These are phyloP conservation scores for Eucalyptus polybractea DNA, from an alignment of 345 rosid species.

Conservation along the genomic window DNA sequence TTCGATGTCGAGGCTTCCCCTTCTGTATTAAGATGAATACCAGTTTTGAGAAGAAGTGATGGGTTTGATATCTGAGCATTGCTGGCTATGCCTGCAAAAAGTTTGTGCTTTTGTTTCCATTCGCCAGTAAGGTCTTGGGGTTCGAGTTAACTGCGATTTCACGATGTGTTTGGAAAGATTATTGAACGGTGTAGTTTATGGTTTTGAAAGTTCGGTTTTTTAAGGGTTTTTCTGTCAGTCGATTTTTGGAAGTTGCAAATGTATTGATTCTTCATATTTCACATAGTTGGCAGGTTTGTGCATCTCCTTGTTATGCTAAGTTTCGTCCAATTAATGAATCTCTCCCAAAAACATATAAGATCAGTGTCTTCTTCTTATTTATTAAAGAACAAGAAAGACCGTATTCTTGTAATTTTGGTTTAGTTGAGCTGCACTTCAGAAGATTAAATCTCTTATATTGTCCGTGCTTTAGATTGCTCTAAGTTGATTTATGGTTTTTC, in stretches of 20 bases:
- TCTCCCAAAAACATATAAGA: neutral
- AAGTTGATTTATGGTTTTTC: neutral
- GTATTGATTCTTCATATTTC: neutral
- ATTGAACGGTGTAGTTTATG: neutral
- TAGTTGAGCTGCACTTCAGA: neutral
- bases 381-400: neutral
- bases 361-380: neutral
- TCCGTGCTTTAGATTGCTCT: neutral
- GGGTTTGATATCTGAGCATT: neutral
- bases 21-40: neutral
- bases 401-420: neutral
- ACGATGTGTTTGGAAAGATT: neutral
- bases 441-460: neutral
- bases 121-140: neutral
- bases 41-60: neutral
- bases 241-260: neutral
- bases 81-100: neutral
- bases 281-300: neutral
- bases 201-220: neutral
- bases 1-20: neutral
- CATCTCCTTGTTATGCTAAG: neutral
- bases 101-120: neutral
- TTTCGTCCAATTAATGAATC: neutral
- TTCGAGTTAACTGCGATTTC: neutral
- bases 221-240: neutral